These are phyloP conservation scores for Deinandra increscens DNA, from an alignment of 129 eudicot species.

Conservation along the genomic window DNA sequence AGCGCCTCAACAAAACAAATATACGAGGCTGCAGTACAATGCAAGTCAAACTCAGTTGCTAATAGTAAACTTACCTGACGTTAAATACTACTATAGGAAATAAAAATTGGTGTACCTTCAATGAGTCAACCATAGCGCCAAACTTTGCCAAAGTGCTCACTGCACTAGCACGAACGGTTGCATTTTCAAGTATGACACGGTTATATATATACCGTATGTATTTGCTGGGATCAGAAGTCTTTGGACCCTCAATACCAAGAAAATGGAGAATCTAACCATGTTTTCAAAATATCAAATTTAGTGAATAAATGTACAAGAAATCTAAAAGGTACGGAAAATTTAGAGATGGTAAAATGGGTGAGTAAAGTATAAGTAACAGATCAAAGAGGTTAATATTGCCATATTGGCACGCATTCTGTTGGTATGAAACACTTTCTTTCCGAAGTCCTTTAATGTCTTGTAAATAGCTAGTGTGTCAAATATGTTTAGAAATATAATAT, in stretches of 20 bases:
- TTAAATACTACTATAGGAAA: neutral
- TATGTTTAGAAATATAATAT: neutral
- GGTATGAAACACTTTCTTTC: neutral
- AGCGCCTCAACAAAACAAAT: slow-evolving; percentile 77
- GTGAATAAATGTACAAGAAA: slow-evolving; percentile 3
- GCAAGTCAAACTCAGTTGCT: slow-evolving; percentile 17
- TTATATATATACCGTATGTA: slow-evolving; percentile 88
- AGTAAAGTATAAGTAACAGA: no score
- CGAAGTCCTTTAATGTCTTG: neutral
- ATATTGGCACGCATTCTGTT: neutral
- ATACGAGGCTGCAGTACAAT: slow-evolving; percentile 82
- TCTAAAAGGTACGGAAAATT: neutral
- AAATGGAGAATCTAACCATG: slow-evolving; percentile 73
- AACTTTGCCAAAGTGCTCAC: slow-evolving; percentile 93
- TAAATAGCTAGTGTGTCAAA: neutral
- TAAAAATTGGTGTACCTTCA: slow-evolving; percentile 54
- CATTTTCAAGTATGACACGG: slow-evolving; percentile 93
- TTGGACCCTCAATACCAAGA: slow-evolving; percentile 96
- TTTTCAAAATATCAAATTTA: slow-evolving; percentile 9
- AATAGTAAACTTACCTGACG: neutral
- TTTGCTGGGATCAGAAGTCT: slow-evolving; percentile 92
- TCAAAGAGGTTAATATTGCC: no score
- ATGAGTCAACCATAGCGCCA: slow-evolving; percentile 85
- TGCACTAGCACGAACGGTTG: slow-evolving; percentile 95
- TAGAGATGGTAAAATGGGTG: neutral